Base-by-base conservation (phyloP, 2,329 filamentous ascomycete species). In the Sporothrix pseudoabietina region DNA sequence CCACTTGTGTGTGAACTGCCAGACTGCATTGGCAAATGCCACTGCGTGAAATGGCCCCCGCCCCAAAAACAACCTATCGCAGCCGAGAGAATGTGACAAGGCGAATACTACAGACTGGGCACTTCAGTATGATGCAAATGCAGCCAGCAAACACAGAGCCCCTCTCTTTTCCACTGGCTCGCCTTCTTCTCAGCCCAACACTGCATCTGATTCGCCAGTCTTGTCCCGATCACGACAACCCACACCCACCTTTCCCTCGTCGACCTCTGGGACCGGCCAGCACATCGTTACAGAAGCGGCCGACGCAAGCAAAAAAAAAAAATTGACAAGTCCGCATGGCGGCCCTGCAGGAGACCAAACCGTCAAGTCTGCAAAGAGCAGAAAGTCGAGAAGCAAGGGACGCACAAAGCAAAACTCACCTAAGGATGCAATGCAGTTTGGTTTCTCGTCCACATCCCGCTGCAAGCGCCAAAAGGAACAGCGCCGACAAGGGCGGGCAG, bases 241-340 rank as follows among this genome's bases (percentile, higher is more conserved):
- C 49, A 47, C 57, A 54, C 47, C 54, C 65, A 12, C 16, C 35
- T 69, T 57, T 16, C 26, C n/a, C n/a, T 54, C 9, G 52, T 26
- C n/a, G 14, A 14, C n/a, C 52, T 54, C 19, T 54, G n/a, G 52
- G 44, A 19, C 66, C 22, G 30, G 72, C 72, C 72, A 73, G 72
- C 72, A 73, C 72, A 73, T 73, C 72, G 41, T 41, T 65, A 66
- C 71, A 65, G 54, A 65, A 71, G 66, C 70, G 57, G 57, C 68
- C 22, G 66, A 66, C 55, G 72, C 72, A 73, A n/a, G 22, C 9
- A 19, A 7, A 12, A 8, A 32, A 52, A 35, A 35, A 35, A 35
- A 35, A 35, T 35, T 19, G 19, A 54, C 26, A 69, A 39, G 10
- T 16, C 44, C 30, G 47, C 47, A 69, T 68, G 66, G 66, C 61